Evolutionary conservation across 495 filamentous ascomycete species (phyloP), one percentile per base, ranked within the genome.

Genomic region (Podospora tetraspora): DNA sequence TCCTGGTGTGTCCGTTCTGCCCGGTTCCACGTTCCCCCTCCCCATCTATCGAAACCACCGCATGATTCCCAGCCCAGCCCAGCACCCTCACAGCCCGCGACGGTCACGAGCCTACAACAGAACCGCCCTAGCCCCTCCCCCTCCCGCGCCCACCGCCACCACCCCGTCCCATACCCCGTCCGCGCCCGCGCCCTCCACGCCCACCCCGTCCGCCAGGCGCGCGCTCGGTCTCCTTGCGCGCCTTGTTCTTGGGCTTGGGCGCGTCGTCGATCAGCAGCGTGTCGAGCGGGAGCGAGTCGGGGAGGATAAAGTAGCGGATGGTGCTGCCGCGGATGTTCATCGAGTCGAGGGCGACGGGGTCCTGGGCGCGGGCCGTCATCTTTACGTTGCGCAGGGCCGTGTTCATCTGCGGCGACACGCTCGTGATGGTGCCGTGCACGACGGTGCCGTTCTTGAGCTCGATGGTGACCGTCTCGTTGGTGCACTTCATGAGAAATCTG

Each of bases 161-260:
- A 13, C 71, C 72, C 11, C 73, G 66, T 43, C 91, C 90, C 70
- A 91, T 83, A 34, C 90, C 86, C 66, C 90, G 79, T 3, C 88
- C 87, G 62, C 89, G 75, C 4, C 83, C 75, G 70, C 83, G 82
- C 73, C 86, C 90, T 64, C 90, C 84, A 84, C 66, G 58, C 2
- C 69, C 80, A 61, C 84, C 75, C 69, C 84, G 82, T 73, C 86
- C 91, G 66, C 90, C 85, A 84, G 67, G 85, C 82, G 88, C 85
- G 19, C 88, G 82, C 24, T 83, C 89, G 64, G 88, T 84, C 80
- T 99, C 96, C 84, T 99, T 99, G 74, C 95, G 84, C 30, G 95
- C 94, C 88, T 98, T 98, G 80, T 99, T 98, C 89, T 98, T 98
- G 62, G 95, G 94, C 83, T 99, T 99, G 34, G 94, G 92, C 64